Evolutionary conservation across 1,284 basidiomycete species (phyloP).

Genomic region (Entoloma clypeatum): DNA sequence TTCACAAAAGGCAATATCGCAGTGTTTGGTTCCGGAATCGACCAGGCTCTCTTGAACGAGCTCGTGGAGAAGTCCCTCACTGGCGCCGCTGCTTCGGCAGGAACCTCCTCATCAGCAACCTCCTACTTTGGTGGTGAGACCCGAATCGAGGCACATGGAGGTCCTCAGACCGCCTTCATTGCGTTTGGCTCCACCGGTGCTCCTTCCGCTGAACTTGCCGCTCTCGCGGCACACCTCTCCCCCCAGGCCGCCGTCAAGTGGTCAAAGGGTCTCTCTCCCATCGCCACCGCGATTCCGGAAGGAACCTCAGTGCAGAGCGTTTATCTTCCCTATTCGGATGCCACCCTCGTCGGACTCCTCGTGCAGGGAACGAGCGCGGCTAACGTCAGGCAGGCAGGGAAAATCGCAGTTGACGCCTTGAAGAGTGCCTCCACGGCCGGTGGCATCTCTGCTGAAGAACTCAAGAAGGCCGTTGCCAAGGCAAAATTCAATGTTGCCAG

Average conservation of each 20-base stretch:
- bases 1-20: constrained; percentile 81
- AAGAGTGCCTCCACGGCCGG: constrained; percentile 49
- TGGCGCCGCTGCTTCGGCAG: constrained; percentile 39
- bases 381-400: constrained; percentile 61
- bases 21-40: constrained; percentile 83
- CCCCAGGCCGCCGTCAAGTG: constrained; percentile 79
- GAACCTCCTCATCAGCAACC: constrained; percentile 41
- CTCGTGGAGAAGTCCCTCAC: constrained; percentile 73
- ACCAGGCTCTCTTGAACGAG: constrained; percentile 61
- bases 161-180: constrained; percentile 75
- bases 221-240: constrained; percentile 76
- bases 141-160: constrained; percentile 59
- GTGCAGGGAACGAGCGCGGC: constrained; percentile 60
- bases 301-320: constrained; percentile 66
- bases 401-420: constrained; percentile 64
- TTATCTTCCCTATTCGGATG: constrained; percentile 86
- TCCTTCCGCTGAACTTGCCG: constrained; percentile 67
- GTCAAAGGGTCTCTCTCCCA: constrained; percentile 68
- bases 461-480: constrained; percentile 80
- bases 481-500: constrained; percentile 82
- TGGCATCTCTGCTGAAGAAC: constrained; percentile 61
- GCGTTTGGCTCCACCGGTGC: constrained; percentile 71
- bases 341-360: constrained; percentile 78
- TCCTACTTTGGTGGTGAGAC: constrained; percentile 86
- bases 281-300: constrained; percentile 52